A percentile compares a stretch with the other conserved stretches of the same genome.
These are phyloP conservation scores for Fusarium fujikuroi DNA, from an alignment of 2,329 filamentous ascomycete genomes.

Conservation along the genomic window DNA sequence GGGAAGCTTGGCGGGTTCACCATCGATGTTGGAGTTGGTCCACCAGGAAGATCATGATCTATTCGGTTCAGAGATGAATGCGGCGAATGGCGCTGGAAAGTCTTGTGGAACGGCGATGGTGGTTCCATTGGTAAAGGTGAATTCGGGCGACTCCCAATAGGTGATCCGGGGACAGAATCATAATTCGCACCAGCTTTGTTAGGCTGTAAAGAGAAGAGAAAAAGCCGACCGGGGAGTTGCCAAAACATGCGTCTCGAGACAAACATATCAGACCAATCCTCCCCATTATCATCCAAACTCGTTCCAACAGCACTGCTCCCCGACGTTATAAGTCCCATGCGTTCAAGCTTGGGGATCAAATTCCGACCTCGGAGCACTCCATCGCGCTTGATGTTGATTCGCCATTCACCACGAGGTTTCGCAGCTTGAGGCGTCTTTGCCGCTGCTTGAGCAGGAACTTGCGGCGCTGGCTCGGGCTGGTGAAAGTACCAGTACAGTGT, in stretches of 20 bases:
- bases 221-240: conserved; percentile 88
- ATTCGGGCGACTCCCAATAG: conserved; percentile 62
- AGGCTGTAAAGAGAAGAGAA: conserved; percentile 85
- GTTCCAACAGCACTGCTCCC: conserved; percentile 80
- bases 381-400: conserved; percentile 83
- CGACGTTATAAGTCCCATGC: conserved; percentile 86
- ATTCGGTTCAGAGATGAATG: conserved; percentile 41
- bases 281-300: conserved; percentile 67
- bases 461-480: conserved; percentile 76
- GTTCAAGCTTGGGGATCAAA: conserved; percentile 87
- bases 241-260: conserved; percentile 85
- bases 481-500: conserved; percentile 98
- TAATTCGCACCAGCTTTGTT: conserved; percentile 45
- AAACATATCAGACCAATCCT: conserved; percentile 84
- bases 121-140: conserved; percentile 58
- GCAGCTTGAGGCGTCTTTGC: conserved; percentile 74
- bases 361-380: conserved; percentile 89
- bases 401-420: conserved; percentile 86
- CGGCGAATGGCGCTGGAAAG: conserved; percentile 46
- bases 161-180: conserved; percentile 60
- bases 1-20: conserved; percentile 53
- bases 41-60: conserved; percentile 54
- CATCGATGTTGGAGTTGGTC: conserved; percentile 51
- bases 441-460: conserved; percentile 71
- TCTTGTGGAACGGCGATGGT: conserved; percentile 20